Base-by-base conservation (phyloP, 1,139 yeast genomes). In the Sugiyamaella castrensis region DNA sequence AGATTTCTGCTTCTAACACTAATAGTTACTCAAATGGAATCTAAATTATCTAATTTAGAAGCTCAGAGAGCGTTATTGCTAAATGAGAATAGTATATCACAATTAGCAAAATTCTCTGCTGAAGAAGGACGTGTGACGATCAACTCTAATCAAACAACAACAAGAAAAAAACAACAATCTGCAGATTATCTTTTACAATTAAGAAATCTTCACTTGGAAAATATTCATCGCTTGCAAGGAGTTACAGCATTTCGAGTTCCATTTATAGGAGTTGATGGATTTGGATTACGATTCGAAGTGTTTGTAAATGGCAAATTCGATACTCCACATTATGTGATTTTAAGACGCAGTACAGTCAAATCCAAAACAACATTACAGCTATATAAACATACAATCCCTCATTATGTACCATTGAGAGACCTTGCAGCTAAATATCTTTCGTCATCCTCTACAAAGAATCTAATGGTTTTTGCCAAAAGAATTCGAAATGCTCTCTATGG, bases 251-350 rank as follows among this genome's bases (percentile, higher is more conserved):
- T 60, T 43, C 51, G 49, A 11, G 51, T 60, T 13, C 50, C 50
- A 2, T 43, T 43, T 34, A 35, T 48, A 2, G 41, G 43, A 8
- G 50, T 50, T 9, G 53, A 48, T 19, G 59, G 61, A 12, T 51
- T 61, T 16, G 65, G 64, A 6, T 43, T 61, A 13, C 53, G 65
- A 16, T 50, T 61, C 37, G 65, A 61, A 42, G 42, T 55, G 41
- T 56, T 52, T 34, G 34, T 35, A 10, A 13, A 46, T 16, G 37
- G 40, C n/a, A 31, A 48, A 24, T 60, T 58, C 43, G 54, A 43
- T 15, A 53, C 53, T 2, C 64, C 64, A 11, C 61, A 55, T 40
- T 59, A 57, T 48, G 40, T 60, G 27, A 55, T 61, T 24, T 45
- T 60, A 28, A 38, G 56, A 9, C 26, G 37, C n/a, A 43, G 28